Percentiles rank a stretch among this genome's conserved stretches.
Conservation (phyloP, 768 basidiomycete species). For the Boletus sp. region DNA sequence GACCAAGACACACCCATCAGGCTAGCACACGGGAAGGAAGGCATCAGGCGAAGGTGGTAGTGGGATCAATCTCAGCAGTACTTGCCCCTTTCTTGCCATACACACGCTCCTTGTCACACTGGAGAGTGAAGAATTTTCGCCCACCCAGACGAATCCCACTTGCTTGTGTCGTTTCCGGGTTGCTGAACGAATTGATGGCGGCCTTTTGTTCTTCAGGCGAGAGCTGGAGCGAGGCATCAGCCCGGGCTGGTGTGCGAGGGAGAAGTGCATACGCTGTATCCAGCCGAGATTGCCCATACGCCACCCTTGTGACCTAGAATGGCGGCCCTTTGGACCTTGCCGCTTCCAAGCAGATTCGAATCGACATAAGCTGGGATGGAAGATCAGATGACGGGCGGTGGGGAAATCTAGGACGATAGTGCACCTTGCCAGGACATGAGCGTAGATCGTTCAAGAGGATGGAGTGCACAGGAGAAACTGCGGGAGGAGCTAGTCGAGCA, state of each 20-base stretch:
- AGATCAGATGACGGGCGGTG: conserved; percentile 29
- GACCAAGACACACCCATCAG: conserved; percentile 67
- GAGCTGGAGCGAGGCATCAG: conserved; percentile 12
- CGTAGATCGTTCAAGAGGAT: conserved; percentile 7
- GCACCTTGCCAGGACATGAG: conserved; percentile 74
- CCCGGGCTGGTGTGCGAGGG: background rate
- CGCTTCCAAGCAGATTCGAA: conserved; percentile 67
- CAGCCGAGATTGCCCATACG: conserved; percentile 28
- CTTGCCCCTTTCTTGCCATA: conserved; percentile 79
- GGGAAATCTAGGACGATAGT: conserved; percentile 29
- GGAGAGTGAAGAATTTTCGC: conserved; percentile 72
- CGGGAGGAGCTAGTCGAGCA: background rate
- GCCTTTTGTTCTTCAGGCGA: conserved; percentile 25
- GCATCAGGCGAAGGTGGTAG: background rate
- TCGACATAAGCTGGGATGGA: conserved; percentile 73
- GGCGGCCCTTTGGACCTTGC: conserved; percentile 71
- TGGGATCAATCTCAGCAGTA: background rate
- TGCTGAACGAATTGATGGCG: conserved; percentile 38
- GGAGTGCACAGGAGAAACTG: conserved; percentile 1
- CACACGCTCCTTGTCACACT: conserved; percentile 47
- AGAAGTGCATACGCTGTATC: conserved; percentile 13
- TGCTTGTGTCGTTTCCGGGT: conserved; percentile 41
- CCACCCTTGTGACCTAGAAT: conserved; percentile 30
- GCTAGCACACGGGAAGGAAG: conserved; percentile 37
- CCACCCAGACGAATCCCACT: conserved; percentile 63